Base-by-base conservation (phyloP, 2,329 filamentous ascomycete genomes). In the Cordyceps tenuipes region DNA sequence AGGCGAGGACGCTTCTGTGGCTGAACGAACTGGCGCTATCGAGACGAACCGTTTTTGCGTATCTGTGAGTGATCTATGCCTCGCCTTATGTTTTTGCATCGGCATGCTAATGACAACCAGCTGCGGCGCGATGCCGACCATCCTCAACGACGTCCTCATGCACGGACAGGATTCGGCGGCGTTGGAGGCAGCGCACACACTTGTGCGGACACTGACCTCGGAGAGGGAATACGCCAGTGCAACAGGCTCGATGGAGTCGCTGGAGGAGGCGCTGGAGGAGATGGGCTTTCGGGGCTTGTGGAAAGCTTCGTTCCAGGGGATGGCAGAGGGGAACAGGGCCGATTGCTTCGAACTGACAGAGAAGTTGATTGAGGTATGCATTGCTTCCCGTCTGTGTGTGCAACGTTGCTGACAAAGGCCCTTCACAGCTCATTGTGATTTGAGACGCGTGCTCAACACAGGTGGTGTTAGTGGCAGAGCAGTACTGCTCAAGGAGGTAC, bases 261-360 rank as follows among this genome's bases (percentile, higher is more conserved):
- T 87, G 12, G 77, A 77, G 52, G 77, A 81, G 50, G 76, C 79
- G 2, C 74, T 88, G 9, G 79, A 83, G 43, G 79, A 81, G 3
- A 79, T 84, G 69, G 86, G 85, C 1, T 87, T 88, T 62, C 77
- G 79, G 9, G 85, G 86, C 0, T 72, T 89, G 2, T 87, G 83
- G 83, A 77, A 79, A 26, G 78, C 78, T 5, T 82, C 80, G 62
- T 81, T 79, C 1, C 78, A 81, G 57, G 78, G 74, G 39, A 75
- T 77, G 17, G 71, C 72, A 36, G 76, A 79, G 50, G 79, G 81
- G 12, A 75, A 77, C 12, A 79, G 81, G 63, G 76, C 74, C 58
- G 76, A 79, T 64, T 82, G 79, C 65, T 79, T 83, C 59, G 71
- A 73, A 50, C 69, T 85, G 50, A 85, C 81, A 2, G 82, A 84